These are phyloP conservation scores for Aspergillus spinulosporus DNA, from an alignment of 2,329 filamentous ascomycete species.

Conservation along the genomic window DNA sequence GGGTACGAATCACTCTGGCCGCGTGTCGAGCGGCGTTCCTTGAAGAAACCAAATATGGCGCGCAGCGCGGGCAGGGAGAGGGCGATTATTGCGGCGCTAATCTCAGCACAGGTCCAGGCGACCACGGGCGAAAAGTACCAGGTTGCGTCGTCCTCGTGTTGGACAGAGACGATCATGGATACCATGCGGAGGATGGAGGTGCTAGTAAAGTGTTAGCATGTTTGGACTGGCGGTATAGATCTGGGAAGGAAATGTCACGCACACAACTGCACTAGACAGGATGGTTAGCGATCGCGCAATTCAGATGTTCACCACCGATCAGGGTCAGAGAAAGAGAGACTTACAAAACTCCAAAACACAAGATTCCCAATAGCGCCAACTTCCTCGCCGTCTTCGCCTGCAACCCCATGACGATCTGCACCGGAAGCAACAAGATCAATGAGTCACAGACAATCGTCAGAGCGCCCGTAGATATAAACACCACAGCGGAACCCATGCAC, in stretches of 20 bases:
- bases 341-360: conserved; percentile 24
- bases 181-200: conserved; percentile 24
- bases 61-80: conserved; percentile 21
- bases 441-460: conserved; percentile 24
- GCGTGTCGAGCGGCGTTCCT: not conserved
- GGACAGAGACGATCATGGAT: conserved; percentile 21
- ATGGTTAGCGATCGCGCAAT: too few species aligned
- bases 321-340: not conserved
- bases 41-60: conserved; percentile 1
- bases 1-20: not conserved
- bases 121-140: conserved; percentile 27
- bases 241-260: not conserved
- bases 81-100: conserved; percentile 22
- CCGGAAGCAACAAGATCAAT: conserved; percentile 20
- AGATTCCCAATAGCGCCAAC: conserved; percentile 8
- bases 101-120: conserved; percentile 22
- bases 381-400: conserved; percentile 20
- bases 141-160: conserved; percentile 19
- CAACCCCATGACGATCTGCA: conserved; percentile 21
- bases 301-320: too few species aligned
- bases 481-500: conserved; percentile 18
- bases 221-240: too few species aligned
- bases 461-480: conserved; percentile 19
- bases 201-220: not conserved
- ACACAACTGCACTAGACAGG: conserved; percentile 13